phyloP scores from a whole-genome alignment of 2,329 filamentous ascomycete genomes.

The Podosphaera aphanis region DNA sequence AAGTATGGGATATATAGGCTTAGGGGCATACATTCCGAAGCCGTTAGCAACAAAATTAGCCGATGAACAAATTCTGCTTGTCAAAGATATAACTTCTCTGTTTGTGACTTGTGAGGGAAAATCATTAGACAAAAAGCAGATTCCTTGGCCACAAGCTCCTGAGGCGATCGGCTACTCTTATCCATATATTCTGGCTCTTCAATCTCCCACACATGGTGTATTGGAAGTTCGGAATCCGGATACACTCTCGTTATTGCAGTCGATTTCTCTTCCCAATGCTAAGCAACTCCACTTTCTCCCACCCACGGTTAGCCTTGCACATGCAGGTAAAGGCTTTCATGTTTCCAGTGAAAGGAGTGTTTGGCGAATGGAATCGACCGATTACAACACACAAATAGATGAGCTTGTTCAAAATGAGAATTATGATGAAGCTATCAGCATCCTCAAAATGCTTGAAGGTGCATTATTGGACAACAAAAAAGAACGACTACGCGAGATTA shows the following conservation, averaged over 20 bases:
- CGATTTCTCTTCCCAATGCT: conserved; percentile 57
- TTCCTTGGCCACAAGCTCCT: conserved; percentile 77
- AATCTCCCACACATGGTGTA: conserved; percentile 58
- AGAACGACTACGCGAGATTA: conserved; percentile 59
- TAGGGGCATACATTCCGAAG: conserved; percentile 76
- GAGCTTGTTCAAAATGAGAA: conserved; percentile 49
- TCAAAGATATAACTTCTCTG: conserved; percentile 89
- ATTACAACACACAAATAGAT: conserved; percentile 75
- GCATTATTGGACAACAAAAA: conserved; percentile 67
- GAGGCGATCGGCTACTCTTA: conserved; percentile 92
- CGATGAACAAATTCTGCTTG: conserved; percentile 70
- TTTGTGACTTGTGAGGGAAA: conserved; percentile 75
- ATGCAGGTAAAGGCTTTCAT: conserved; percentile 87
- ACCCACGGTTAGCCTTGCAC: conserved; percentile 78
- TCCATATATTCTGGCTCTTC: conserved; percentile 75
- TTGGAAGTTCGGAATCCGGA: conserved; percentile 84
- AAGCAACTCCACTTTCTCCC: conserved; percentile 76
- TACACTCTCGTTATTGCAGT: conserved; percentile 74
- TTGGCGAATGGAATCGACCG: conserved; percentile 86
- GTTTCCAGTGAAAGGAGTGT: conserved; percentile 77
- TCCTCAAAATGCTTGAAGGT: conserved; percentile 77
- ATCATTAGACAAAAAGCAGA: conserved; percentile 57
- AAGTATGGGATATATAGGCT: conserved; percentile 91
- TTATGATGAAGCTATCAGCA: conserved; percentile 79
- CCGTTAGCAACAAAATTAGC: conserved; percentile 64